Percentiles rank a stretch among this genome's conserved stretches.
phyloP scores from a whole-genome alignment of 2,329 filamentous ascomycete species.

The Didymella segeticola region DNA sequence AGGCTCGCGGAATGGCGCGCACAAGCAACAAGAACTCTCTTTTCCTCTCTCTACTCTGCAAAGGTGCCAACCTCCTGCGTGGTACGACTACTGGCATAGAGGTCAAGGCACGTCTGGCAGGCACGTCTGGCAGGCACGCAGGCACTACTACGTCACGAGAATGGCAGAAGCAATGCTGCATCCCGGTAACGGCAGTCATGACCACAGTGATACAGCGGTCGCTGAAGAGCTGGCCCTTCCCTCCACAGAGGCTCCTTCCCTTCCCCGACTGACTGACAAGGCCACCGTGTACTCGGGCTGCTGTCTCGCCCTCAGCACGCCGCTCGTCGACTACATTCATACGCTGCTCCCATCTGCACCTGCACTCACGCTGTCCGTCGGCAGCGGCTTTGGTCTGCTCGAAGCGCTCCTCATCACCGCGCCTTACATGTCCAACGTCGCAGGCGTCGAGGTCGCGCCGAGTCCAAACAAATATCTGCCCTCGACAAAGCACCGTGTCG shows the following conservation, averaged over 20 bases:
- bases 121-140: too few species aligned
- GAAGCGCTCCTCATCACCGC: constrained; percentile 51
- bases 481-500: constrained; percentile 50
- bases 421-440: constrained; percentile 39
- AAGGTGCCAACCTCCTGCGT: too few species aligned
- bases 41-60: too few species aligned
- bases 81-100: too few species aligned
- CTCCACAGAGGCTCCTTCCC: too few species aligned
- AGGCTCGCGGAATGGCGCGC: neutral
- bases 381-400: constrained; percentile 60
- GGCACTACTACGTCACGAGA: too few species aligned
- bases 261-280: constrained; percentile 26
- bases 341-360: constrained; percentile 34
- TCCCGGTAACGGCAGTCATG: neutral
- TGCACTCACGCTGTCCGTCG: constrained; percentile 52
- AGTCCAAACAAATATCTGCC: constrained; percentile 56
- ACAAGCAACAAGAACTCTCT: neutral
- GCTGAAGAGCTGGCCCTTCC: neutral
- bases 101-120: neutral
- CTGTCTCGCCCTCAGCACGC: constrained; percentile 46
- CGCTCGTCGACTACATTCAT: constrained; percentile 35
- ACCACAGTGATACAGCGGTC: constrained; percentile 6
- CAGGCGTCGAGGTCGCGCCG: constrained; percentile 58
- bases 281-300: constrained; percentile 41
- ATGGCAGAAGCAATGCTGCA: neutral